Conservation (phyloP, 768 basidiomycete genomes). For the Lentinula boryana region DNA sequence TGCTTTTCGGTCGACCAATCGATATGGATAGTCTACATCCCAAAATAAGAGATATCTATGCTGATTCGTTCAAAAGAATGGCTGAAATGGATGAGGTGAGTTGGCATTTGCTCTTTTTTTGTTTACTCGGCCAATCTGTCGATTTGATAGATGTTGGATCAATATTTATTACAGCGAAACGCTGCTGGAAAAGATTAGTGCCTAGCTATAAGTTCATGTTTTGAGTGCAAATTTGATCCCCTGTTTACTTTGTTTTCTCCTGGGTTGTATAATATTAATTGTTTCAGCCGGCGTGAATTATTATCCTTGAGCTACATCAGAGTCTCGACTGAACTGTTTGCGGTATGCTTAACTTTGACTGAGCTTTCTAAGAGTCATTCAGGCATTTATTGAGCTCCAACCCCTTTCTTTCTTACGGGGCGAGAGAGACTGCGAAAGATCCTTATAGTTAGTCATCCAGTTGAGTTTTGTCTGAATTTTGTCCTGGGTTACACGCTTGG, state of each 20-base stretch:
- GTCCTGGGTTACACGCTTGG: too few species aligned
- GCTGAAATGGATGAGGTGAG: conserved; percentile 78
- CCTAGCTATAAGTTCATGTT: neutral
- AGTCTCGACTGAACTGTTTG: too few species aligned
- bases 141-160: neutral
- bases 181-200: neutral
- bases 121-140: too few species aligned
- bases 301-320: too few species aligned
- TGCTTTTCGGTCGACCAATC: conserved; percentile 64
- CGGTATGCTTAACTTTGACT: too few species aligned
- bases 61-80: conserved; percentile 61
- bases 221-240: neutral
- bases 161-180: conserved; percentile 3
- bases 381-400: too few species aligned
- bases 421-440: too few species aligned
- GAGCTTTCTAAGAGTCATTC: too few species aligned
- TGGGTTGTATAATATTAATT: neutral
- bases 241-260: neutral
- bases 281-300: too few species aligned
- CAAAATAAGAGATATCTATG: conserved; percentile 64
- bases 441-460: too few species aligned
- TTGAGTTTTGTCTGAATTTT: too few species aligned
- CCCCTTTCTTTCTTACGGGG: too few species aligned
- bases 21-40: conserved; percentile 66
- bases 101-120: neutral